These are phyloP conservation scores for Aspergillus panamensis DNA, from an alignment of 495 filamentous ascomycete species.

Conservation along the genomic window DNA sequence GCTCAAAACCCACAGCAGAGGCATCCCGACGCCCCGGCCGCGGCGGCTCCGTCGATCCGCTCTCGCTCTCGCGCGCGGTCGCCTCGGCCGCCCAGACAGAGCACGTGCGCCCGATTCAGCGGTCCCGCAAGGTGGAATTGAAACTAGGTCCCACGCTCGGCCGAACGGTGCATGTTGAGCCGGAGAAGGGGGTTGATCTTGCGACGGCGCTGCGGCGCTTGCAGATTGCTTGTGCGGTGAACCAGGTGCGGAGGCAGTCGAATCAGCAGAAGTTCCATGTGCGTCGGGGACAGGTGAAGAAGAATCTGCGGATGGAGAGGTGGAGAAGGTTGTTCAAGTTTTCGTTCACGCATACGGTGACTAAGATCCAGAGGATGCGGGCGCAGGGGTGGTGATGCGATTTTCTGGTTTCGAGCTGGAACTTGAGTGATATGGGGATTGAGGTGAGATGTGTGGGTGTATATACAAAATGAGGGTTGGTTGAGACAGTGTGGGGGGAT, in stretches of 20 bases:
- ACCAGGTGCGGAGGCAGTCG: slow-evolving; percentile 27
- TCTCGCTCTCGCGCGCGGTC: slow-evolving; percentile 25
- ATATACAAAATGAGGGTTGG: background rate
- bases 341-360: slow-evolving; percentile 41
- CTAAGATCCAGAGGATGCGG: slow-evolving; percentile 44
- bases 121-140: slow-evolving; percentile 28
- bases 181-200: slow-evolving; percentile 36
- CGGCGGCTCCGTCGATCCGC: slow-evolving; percentile 12
- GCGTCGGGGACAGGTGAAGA: slow-evolving; percentile 36
- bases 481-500: background rate
- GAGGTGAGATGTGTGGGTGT: slow-evolving; percentile 4
- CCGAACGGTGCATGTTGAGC: slow-evolving; percentile 38
- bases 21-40: background rate
- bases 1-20: background rate
- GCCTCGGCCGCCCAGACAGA: slow-evolving; percentile 18
- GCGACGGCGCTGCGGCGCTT: slow-evolving; percentile 29
- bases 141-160: slow-evolving; percentile 44
- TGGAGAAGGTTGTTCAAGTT: slow-evolving; percentile 46
- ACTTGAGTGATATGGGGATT: too few species aligned
- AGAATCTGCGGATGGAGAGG: slow-evolving; percentile 32
- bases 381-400: slow-evolving; percentile 42
- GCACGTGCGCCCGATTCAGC: slow-evolving; percentile 17
- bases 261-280: slow-evolving; percentile 37
- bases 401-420: too few species aligned
- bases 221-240: slow-evolving; percentile 22